A percentile compares a stretch with the other conserved stretches of the same genome.
Evolutionary conservation across 352 stramenopile genomes (phyloP).

Genomic region (Phytophthora pseudosyringae): DNA sequence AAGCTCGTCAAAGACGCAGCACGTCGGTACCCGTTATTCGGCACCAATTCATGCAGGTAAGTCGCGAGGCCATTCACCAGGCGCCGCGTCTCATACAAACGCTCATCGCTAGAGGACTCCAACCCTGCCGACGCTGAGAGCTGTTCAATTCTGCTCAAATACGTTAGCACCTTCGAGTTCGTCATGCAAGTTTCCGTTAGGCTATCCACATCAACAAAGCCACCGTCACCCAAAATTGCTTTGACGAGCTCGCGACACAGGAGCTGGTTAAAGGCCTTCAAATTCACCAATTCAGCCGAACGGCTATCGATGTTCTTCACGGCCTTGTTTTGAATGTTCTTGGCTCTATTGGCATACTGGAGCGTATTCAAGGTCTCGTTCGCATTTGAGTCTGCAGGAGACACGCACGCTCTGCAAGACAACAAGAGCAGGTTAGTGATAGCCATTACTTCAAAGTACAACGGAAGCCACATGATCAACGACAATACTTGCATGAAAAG

Average conservation of each 20-base stretch:
- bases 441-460: background rate
- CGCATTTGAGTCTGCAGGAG: slow-evolving; percentile 68
- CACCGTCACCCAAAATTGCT: slow-evolving; percentile 43
- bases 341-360: slow-evolving; percentile 87
- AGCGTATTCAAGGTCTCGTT: slow-evolving; percentile 86
- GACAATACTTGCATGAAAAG: slow-evolving; percentile 81
- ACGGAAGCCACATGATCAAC: background rate
- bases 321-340: slow-evolving; percentile 92
- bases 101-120: slow-evolving; percentile 33
- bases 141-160: slow-evolving; percentile 66
- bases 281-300: slow-evolving; percentile 69
- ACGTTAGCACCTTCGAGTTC: slow-evolving; percentile 57
- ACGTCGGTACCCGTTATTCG: slow-evolving; percentile 8
- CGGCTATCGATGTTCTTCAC: slow-evolving; percentile 90
- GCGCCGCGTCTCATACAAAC: slow-evolving; percentile 22
- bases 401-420: slow-evolving; percentile 78
- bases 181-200: slow-evolving; percentile 47
- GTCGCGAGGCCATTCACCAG: slow-evolving; percentile 28
- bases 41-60: slow-evolving; percentile 30
- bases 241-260: slow-evolving; percentile 76
- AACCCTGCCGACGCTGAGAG: slow-evolving; percentile 35
- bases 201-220: slow-evolving; percentile 32
- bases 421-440: slow-evolving; percentile 9
- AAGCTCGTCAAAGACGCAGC: slow-evolving; percentile 18
- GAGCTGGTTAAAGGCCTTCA: slow-evolving; percentile 75